Conservation (phyloP, 257 asterid genomes). For the Fraxinus anomala region DNA sequence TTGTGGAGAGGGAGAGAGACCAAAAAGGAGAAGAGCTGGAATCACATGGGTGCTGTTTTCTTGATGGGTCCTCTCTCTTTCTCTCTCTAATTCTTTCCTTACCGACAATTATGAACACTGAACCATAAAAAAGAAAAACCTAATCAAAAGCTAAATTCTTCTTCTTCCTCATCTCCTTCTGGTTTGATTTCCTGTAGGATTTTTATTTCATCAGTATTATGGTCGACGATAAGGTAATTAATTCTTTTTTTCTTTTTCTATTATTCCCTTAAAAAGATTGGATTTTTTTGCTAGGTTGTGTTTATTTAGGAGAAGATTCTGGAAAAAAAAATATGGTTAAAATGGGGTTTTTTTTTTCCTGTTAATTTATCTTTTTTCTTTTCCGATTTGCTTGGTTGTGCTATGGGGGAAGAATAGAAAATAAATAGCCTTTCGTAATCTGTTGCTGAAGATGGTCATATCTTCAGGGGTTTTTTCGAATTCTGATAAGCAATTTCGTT, state of each 20-base stretch:
- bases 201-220: constrained; percentile 23
- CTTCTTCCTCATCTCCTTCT: constrained; percentile 22
- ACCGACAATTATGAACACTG: constrained; percentile 61
- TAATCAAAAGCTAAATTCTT: constrained; percentile 19
- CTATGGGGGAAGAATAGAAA: background rate
- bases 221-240: constrained; percentile 57
- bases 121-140: constrained; percentile 33
- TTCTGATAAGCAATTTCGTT: background rate
- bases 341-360: background rate
- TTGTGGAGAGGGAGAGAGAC: background rate
- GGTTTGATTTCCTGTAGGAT: constrained; percentile 24
- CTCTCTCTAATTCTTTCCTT: constrained; percentile 33
- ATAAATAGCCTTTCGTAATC: background rate
- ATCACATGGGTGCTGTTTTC: constrained; percentile 82
- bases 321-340: background rate
- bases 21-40: constrained; percentile 46
- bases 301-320: constrained; percentile 12
- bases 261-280: background rate
- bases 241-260: background rate
- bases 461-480: background rate
- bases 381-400: constrained; percentile 11
- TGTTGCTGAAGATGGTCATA: background rate
- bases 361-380: background rate
- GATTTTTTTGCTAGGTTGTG: background rate
- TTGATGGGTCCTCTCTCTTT: constrained; percentile 52